Base-by-base conservation (phyloP, 208 protist species). In the Leishmania lainsoni region DNA sequence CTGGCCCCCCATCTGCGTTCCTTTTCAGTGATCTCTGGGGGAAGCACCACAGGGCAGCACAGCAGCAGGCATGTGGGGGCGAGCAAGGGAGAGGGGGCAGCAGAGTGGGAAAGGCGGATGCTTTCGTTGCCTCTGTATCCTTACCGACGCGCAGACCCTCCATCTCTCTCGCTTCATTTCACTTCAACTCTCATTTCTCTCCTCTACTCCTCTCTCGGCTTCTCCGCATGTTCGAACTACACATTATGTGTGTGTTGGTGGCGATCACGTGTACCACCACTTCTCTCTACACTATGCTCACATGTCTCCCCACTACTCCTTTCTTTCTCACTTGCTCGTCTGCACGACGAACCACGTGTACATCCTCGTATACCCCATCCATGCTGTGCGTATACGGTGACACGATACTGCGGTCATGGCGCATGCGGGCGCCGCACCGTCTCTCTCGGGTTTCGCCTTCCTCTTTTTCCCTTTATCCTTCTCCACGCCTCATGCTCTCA, bases 401-500 rank as follows among this genome's bases (percentile, higher is more conserved):
- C 20, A 12, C 35, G 69, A 52, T 32, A 20, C 10, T 51, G 22
- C 69, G 29, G 69, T 6, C 45, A 16, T 73, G 42, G 12, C 20
- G 42, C 45, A 52, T 16, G 69, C 9, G 9, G n/a, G 20, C 45
- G 69, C 26, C 26, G 39, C 26, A 26, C 45, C 45, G 39, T 73
- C 26, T 42, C 69, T 54, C 45, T 73, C 69, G 20, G 39, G 42
- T 29, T 39, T 81, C 16, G 17, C 14, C 49, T 49, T 26, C 59
- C 12, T 59, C 65, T 81, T 59, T 75, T 83, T 58, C 20, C 48
- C 52, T 70, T 77, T 49, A 17, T 73, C 26, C 69, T 29, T 73
- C 22, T 22, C 5, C 22, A 32, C 48, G 6, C 20, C 69, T 42
- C 59, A 81, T 78, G 20, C 39, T 20, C 39, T 35, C 14, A 63